These are phyloP conservation scores for Termitomyces sp. DNA, from an alignment of 768 basidiomycete species.

Conservation along the genomic window DNA sequence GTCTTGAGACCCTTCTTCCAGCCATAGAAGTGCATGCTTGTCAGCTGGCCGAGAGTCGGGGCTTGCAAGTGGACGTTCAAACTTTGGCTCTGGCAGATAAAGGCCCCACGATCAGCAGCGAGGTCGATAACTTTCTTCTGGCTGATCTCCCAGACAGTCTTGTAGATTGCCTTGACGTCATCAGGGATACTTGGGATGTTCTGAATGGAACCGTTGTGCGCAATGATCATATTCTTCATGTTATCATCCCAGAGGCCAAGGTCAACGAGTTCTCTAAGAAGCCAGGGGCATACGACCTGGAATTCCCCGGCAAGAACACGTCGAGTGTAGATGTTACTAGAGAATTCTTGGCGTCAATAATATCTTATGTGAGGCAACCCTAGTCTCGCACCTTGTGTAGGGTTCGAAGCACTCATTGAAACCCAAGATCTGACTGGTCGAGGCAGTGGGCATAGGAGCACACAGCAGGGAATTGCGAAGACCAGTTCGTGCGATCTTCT, in stretches of 20 bases:
- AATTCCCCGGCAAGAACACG: conserved; percentile 99
- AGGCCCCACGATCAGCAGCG: conserved; percentile 98
- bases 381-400: conserved; percentile 74
- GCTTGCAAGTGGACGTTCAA: conserved; percentile 90
- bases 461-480: conserved; percentile 87
- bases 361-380: neutral
- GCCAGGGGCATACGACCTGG: conserved; percentile 99
- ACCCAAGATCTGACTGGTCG: conserved; percentile 96
- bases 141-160: conserved; percentile 99
- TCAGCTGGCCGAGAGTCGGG: conserved; percentile 89
- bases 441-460: conserved; percentile 99
- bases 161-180: conserved; percentile 96
- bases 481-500: conserved; percentile 76
- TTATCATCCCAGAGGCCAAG: conserved; percentile 94
- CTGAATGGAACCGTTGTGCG: conserved; percentile 87
- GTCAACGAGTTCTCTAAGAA: conserved; percentile 96
- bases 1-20: conserved; percentile 99
- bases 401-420: conserved; percentile 99
- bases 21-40: conserved; percentile 98
- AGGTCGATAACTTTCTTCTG: conserved; percentile 99
- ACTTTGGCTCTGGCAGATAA: conserved; percentile 94
- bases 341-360: conserved; percentile 12
- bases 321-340: conserved; percentile 96
- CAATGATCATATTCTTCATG: conserved; percentile 99
- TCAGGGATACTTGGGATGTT: conserved; percentile 86